These are phyloP conservation scores for Trichoderma harzianum DNA, from an alignment of 2,329 filamentous ascomycete species.

Conservation along the genomic window DNA sequence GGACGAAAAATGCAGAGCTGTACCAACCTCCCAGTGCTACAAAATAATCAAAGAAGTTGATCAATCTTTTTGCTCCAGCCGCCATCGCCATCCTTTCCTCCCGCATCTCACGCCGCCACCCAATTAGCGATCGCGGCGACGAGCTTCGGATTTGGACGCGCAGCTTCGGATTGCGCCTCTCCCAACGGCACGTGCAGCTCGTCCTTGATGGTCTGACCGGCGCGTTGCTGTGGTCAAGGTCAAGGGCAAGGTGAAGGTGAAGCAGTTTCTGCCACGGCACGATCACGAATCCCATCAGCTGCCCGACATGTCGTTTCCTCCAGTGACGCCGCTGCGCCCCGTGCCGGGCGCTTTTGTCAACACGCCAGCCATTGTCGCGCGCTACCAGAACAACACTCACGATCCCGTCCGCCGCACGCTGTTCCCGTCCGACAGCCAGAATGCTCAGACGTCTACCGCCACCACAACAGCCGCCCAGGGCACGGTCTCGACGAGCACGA, in stretches of 20 bases:
- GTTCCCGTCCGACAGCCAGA: slow-evolving; percentile 38
- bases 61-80: slow-evolving; percentile 6
- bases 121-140: slow-evolving; percentile 13
- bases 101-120: not conserved
- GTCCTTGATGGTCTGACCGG: slow-evolving; percentile 31
- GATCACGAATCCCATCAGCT: slow-evolving; percentile 16
- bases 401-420: slow-evolving; percentile 52
- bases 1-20: slow-evolving; percentile 18
- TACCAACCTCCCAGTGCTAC: slow-evolving; percentile 19
- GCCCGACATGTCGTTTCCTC: slow-evolving; percentile 52
- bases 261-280: slow-evolving; percentile 1
- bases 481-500: slow-evolving; percentile 18
- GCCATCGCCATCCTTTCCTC: slow-evolving; percentile 13
- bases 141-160: slow-evolving; percentile 15
- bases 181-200: slow-evolving; percentile 20
- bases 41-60: slow-evolving; percentile 12
- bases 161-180: slow-evolving; percentile 12
- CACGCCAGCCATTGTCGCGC: slow-evolving; percentile 62
- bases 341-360: slow-evolving; percentile 73
- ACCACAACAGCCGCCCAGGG: not conserved
- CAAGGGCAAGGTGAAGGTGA: slow-evolving; percentile 27
- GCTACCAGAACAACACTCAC: slow-evolving; percentile 40
- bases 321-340: slow-evolving; percentile 65
- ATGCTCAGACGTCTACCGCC: slow-evolving; percentile 23
- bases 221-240: slow-evolving; percentile 29